Evolutionary conservation across 1,284 basidiomycete species (phyloP).

Genomic region (Ceratobasidium sp.): DNA sequence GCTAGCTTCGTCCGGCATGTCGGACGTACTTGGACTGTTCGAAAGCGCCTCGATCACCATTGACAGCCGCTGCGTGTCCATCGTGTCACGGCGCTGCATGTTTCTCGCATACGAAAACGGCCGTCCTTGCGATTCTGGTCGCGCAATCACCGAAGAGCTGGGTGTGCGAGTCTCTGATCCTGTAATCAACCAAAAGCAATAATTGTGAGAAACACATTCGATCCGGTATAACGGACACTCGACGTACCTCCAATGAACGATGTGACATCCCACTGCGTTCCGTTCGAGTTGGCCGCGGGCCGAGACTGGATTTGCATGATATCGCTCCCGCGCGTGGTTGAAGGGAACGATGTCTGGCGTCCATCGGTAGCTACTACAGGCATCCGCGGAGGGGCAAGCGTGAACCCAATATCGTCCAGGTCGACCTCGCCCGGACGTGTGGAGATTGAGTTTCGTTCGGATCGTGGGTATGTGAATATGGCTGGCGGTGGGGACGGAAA

Average conservation of each 20-base stretch:
- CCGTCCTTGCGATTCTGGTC: constrained; percentile 33
- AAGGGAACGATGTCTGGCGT: constrained; percentile 53
- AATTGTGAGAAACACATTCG: constrained; percentile 44
- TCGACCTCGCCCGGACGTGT: constrained; percentile 36
- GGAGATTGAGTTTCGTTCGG: constrained; percentile 29
- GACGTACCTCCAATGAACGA: constrained; percentile 75
- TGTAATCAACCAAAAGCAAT: constrained; percentile 7
- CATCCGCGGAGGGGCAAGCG: constrained; percentile 51
- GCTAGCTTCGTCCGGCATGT: constrained; percentile 19
- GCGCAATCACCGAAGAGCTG: constrained; percentile 12
- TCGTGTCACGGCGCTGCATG: constrained; percentile 23
- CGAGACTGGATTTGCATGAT: constrained; percentile 50
- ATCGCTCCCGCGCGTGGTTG: constrained; percentile 53
- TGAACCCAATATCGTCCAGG: constrained; percentile 48
- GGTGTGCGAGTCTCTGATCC: constrained; percentile 32
- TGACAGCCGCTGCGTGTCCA: constrained; percentile 36
- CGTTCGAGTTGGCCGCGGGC: constrained; percentile 49
- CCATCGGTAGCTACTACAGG: constrained; percentile 47
- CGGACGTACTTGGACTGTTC: constrained; percentile 12
- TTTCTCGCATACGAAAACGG: constrained; percentile 33
- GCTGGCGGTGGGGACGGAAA: constrained; percentile 71
- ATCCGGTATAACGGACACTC: constrained; percentile 47
- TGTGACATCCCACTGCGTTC: constrained; percentile 74
- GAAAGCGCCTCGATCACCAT: constrained; percentile 36
- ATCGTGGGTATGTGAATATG: constrained; percentile 44